These are phyloP conservation scores for Eutrema japonicum DNA, from an alignment of 345 rosid genomes.

Conservation along the genomic window DNA sequence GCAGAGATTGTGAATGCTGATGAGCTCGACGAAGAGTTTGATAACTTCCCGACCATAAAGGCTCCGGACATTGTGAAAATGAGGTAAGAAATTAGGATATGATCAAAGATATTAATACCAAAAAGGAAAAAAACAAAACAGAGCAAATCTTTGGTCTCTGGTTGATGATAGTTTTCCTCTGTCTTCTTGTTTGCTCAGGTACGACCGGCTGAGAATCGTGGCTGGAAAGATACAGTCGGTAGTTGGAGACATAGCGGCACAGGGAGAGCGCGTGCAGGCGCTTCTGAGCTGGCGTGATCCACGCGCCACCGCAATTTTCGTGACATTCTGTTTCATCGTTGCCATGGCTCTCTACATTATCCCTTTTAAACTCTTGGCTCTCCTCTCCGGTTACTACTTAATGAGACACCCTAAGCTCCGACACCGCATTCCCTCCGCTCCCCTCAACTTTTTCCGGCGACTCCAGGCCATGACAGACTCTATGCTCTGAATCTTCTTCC, in stretches of 20 bases:
- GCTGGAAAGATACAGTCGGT: slow-evolving; percentile 82
- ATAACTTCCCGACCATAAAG: slow-evolving; percentile 63
- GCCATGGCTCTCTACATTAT: slow-evolving; percentile 77
- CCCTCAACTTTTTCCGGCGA: slow-evolving; percentile 83
- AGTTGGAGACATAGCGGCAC: slow-evolving; percentile 89
- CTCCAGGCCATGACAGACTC: slow-evolving; percentile 85
- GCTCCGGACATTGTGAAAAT: slow-evolving; percentile 57
- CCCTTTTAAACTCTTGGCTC: slow-evolving; percentile 78
- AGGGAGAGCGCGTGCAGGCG: slow-evolving; percentile 86
- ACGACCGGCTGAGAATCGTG: slow-evolving; percentile 77
- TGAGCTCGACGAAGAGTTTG: slow-evolving; percentile 97
- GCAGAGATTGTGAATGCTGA: slow-evolving; percentile 67
- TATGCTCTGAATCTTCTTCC: slow-evolving; percentile 56
- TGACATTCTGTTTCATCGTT: slow-evolving; percentile 66
- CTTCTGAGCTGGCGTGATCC: slow-evolving; percentile 94
- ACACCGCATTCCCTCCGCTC: slow-evolving; percentile 68
- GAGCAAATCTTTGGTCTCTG: not conserved
- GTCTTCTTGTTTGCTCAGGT: slow-evolving; percentile 35
- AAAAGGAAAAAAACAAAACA: not conserved
- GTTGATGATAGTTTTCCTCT: slow-evolving; percentile 1
- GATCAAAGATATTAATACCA: not conserved
- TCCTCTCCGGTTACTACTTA: slow-evolving; percentile 58
- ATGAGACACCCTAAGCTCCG: slow-evolving; percentile 93
- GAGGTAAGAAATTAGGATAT: slow-evolving; percentile 41
- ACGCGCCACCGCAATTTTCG: slow-evolving; percentile 78